Evolutionary conservation across 345 rosid genomes (phyloP), one percentile per base, ranked within the genome.

Genomic region (Erodium maritimum): DNA sequence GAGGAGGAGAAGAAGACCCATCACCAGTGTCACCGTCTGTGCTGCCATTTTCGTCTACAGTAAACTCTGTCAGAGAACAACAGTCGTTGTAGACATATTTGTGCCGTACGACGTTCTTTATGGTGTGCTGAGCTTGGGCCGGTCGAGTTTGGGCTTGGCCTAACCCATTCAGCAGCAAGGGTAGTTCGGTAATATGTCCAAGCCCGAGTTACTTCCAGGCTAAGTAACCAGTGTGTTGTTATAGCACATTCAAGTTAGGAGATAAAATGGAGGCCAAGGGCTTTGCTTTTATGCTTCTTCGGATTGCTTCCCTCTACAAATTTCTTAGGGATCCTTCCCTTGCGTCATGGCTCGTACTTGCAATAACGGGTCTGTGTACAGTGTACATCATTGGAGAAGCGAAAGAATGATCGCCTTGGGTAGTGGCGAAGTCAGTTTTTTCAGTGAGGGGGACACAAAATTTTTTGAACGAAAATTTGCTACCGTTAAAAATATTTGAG

Each of bases 41-140:
- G 70, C 66, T 29, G 67, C 83, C 95, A 81, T 81, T 24, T n/a
- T n/a, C 16, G 50, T 52, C 13, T n/a, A 29, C 5, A 0, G 46
- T 2, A 1, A 16, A 19, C 48, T 11, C 48, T 7, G 14, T 42
- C 48, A 29, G 48, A 29, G 34, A 29, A 29, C 34, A 29, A 8
- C 8, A 8, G 34, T 29, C 8, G 34, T 29, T 3, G 34, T 3
- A 29, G 34, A 29, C 3, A 29, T 29, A 8, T 29, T 3, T 29
- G 8, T 8, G 48, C 48, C 12, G 48, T 10, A 10, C 14, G 17
- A 3, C 16, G 14, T 42, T 42, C 14, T 42, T 42, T 14, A 42
- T 7, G 48, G 14, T 42, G 48, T 10, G 16, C 48, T 14, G 17
- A 12, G 14, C 37, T 29, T 29, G 37, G 37, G 37, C 37, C 9